Percentiles rank a stretch among this genome's conserved stretches.
These are phyloP conservation scores for Xylariaceae sp. DNA, from an alignment of 2,329 filamentous ascomycete species.

Conservation along the genomic window DNA sequence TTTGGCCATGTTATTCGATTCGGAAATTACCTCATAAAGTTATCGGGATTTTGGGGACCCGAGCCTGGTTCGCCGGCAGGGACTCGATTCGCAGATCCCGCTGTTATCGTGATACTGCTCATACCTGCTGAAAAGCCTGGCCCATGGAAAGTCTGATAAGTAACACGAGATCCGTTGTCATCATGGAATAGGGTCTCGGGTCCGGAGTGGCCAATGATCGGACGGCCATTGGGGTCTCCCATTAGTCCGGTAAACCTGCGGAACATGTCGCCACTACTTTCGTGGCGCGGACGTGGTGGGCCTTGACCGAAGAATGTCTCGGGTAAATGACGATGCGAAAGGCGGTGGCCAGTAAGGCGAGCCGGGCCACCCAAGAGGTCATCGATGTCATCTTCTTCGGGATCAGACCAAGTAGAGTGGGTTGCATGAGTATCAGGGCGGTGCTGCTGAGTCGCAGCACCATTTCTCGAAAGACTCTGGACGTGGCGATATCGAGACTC, in stretches of 20 bases:
- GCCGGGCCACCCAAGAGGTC: slow-evolving; percentile 38
- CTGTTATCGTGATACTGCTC: slow-evolving; percentile 46
- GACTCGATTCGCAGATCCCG: slow-evolving; percentile 32
- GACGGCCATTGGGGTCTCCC: slow-evolving; percentile 23
- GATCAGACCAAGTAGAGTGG: slow-evolving; percentile 43
- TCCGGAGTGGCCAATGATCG: slow-evolving; percentile 23
- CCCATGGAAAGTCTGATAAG: slow-evolving; percentile 34
- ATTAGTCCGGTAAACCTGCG: slow-evolving; percentile 38
- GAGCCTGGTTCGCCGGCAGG: slow-evolving; percentile 15
- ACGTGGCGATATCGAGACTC: neutral
- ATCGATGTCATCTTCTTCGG: slow-evolving; percentile 55
- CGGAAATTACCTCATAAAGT: slow-evolving; percentile 44
- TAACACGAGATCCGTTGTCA: slow-evolving; percentile 22
- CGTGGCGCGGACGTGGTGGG: slow-evolving; percentile 21
- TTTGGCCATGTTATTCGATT: neutral
- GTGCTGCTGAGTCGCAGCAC: neutral
- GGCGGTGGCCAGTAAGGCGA: slow-evolving; percentile 39
- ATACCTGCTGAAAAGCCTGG: slow-evolving; percentile 36
- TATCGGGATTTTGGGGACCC: slow-evolving; percentile 28
- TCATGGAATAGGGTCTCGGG: slow-evolving; percentile 25
- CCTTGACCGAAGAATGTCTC: slow-evolving; percentile 16
- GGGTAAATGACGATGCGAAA: slow-evolving; percentile 27
- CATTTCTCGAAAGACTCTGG: too few relatives aligned
- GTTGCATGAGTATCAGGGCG: slow-evolving; percentile 4
- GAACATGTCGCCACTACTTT: slow-evolving; percentile 31